phyloP scores from a whole-genome alignment of 768 basidiomycete genomes.

The Mycena sanguinolenta region DNA sequence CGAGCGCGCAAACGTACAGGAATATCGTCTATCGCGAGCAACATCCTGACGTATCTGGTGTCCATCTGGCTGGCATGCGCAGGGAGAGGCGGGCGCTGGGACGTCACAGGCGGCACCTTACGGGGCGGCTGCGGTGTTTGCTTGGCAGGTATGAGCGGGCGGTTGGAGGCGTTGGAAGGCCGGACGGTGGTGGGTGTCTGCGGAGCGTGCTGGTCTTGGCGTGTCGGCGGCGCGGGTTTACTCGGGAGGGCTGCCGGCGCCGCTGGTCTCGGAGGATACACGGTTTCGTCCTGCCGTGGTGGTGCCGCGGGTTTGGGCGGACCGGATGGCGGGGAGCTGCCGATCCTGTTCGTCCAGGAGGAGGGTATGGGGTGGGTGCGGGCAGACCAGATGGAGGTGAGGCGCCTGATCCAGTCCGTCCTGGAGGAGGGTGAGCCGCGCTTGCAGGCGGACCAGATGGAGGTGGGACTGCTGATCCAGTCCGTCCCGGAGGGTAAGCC shows the following conservation, averaged over 20 bases:
- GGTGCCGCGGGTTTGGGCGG: no score
- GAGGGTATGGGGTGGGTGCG: no score
- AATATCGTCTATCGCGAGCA: constrained; percentile 72
- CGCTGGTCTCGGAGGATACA: no score
- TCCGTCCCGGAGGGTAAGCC: no score
- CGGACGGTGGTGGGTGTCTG: constrained; percentile 8
- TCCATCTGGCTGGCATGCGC: constrained; percentile 44
- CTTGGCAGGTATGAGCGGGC: not conserved
- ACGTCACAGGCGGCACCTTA: not conserved
- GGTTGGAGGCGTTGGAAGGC: constrained; percentile 9
- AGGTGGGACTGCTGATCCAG: no score
- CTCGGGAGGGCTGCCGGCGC: not conserved
- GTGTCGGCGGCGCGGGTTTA: not conserved
- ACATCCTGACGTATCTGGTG: constrained; percentile 72
- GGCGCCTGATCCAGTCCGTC: no score
- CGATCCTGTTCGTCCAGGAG: no score
- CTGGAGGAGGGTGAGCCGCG: no score
- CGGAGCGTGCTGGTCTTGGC: not conserved
- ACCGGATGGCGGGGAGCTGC: no score
- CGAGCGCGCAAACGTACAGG: constrained; percentile 42
- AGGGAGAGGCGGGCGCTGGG: constrained; percentile 20
- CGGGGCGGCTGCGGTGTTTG: not conserved
- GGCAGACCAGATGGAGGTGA: no score
- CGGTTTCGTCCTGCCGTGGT: no score
- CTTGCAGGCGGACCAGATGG: no score